Conservation (phyloP, 1,284 basidiomycete genomes). For the Trametes hirsuta region DNA sequence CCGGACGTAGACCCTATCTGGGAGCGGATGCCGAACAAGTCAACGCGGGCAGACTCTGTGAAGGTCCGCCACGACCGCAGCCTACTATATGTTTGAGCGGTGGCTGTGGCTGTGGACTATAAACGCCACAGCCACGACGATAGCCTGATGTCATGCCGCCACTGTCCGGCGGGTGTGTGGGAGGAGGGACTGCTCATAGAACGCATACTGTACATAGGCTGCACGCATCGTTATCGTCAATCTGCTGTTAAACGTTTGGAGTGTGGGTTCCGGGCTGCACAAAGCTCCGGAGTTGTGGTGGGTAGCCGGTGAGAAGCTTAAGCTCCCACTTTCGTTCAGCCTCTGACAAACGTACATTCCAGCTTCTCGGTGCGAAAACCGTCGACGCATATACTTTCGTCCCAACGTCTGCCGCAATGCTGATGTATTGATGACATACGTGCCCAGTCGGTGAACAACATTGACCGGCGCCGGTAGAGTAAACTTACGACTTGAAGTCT, state of each 20-base stretch:
- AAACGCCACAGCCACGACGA: neutral
- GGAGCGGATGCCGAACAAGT: slow-evolving; percentile 81
- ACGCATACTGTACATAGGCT: slow-evolving; percentile 16
- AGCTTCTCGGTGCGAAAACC: too few species aligned
- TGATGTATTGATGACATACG: too few species aligned
- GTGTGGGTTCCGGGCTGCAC: neutral
- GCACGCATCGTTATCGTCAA: slow-evolving; percentile 13
- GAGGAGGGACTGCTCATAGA: slow-evolving; percentile 5
- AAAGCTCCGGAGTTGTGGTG: too few species aligned
- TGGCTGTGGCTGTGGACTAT: neutral
- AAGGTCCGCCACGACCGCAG: slow-evolving; percentile 76
- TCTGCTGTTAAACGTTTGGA: neutral
- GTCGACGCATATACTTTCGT: too few species aligned
- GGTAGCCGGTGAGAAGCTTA: too few species aligned
- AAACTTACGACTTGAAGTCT: too few species aligned
- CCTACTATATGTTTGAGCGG: slow-evolving; percentile 24
- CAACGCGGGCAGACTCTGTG: slow-evolving; percentile 64
- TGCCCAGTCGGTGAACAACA: too few species aligned
- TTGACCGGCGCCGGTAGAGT: too few species aligned
- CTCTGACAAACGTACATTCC: too few species aligned
- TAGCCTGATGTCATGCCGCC: neutral
- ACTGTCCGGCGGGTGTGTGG: neutral
- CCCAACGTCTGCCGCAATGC: too few species aligned
- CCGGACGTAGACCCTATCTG: slow-evolving; percentile 96
- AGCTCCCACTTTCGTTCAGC: too few species aligned